Percentiles rank a stretch among this genome's conserved stretches.
Conservation (phyloP, 805 yeast species). For the Yamadazyma philogaea region DNA sequence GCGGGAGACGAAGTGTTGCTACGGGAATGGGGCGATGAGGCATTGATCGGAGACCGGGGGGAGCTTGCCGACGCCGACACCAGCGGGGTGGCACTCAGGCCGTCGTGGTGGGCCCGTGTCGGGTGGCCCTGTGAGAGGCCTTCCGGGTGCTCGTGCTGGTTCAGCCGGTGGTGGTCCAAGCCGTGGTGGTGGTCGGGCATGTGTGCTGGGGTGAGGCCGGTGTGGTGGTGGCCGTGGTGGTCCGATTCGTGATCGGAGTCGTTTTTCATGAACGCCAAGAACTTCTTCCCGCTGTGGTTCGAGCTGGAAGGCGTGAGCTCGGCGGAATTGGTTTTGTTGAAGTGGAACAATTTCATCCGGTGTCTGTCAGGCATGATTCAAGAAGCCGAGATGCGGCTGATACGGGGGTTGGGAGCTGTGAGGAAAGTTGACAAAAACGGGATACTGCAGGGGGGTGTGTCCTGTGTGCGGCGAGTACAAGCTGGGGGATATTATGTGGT, state of each 20-base stretch:
- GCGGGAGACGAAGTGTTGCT: conserved; percentile 13
- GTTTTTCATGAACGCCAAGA: conserved; percentile 33
- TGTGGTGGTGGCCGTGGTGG: conserved; percentile 17
- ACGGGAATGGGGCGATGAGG: conserved; percentile 4
- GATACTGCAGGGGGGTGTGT: no score
- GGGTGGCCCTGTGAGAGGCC: not conserved
- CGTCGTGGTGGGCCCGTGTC: not conserved
- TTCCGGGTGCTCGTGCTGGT: not conserved
- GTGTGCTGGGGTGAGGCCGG: conserved; percentile 18
- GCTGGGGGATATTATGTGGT: not conserved
- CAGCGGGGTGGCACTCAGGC: not conserved
- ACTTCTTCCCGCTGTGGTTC: conserved; percentile 25
- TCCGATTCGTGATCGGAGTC: conserved; percentile 41
- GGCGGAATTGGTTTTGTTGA: conserved; percentile 28
- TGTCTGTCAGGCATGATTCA: conserved; percentile 44
- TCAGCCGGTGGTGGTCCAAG: not conserved
- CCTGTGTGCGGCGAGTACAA: not conserved
- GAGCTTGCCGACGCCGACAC: not conserved
- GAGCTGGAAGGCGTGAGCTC: conserved; percentile 31
- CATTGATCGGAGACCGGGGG: not conserved
- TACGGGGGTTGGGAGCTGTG: not conserved
- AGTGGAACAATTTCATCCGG: conserved; percentile 39
- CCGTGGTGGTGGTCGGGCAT: conserved; percentile 26
- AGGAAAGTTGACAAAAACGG: not conserved
- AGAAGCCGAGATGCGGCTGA: not conserved